Base-by-base conservation (phyloP, 2,329 filamentous ascomycete species). In the Purpureocillium takamizusanense region DNA sequence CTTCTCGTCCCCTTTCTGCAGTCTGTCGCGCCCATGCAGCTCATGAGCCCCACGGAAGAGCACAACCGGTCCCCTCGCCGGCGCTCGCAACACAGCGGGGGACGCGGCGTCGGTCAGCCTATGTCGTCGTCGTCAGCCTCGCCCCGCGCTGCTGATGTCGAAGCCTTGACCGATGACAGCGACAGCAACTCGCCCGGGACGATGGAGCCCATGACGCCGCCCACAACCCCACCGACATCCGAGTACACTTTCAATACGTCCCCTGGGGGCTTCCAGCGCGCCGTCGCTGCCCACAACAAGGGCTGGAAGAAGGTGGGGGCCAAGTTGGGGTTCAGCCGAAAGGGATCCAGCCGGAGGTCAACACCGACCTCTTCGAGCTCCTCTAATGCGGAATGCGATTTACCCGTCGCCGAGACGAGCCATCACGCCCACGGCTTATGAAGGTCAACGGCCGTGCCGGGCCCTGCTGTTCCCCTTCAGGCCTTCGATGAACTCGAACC, bases 1-100 rank as follows among this genome's bases (percentile, higher is more conserved):
- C 86, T 97, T 1, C 70, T 97, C 37, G 81, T 95, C 1, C 89
- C 90, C 0, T 98, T 97, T 56, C 72, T 97, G 38, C 90, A 95
- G 45, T 75, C 73, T 1, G 62, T 74, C n/a, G 52, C 63, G 5
- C 54, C 65, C 2, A 48, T 50, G 37, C 61, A 58, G 38, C 51
- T 59, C 1, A 62, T 66, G 11, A 49, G 51, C 13, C 46, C 51
- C 9, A 41, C 48, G 13, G 61, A 68, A 18, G 63, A 65, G 7
- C 57, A 63, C 23, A 23, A 43, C 36, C 62, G 63, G 12, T 70
- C 71, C 8, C 68, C 70, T 34, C 10, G 31, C n/a, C 39, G 43
- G 18, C 37, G 39, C 3, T 42, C 40, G 7, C 41, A 39, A 14
- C 33, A 38, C 13, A 35, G 29, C 16, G 15, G 13, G n/a, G 34